Evolutionary conservation across 75 land plant genomes (phyloP).

Genomic region (Pinus tabuliformis): DNA sequence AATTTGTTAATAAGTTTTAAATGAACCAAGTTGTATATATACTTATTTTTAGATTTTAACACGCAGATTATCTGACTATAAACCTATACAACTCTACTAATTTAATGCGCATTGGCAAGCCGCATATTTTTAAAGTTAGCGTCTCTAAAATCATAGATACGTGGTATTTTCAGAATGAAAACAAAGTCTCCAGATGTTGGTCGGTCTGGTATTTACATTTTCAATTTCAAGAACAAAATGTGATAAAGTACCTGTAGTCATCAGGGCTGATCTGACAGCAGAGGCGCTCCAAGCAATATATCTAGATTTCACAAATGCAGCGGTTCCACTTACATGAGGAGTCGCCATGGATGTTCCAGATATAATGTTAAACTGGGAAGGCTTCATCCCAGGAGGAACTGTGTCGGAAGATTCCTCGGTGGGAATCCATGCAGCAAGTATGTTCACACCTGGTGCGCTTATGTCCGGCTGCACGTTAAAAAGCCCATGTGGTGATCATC

Average conservation of each 20-base stretch:
- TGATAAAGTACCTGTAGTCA: slow-evolving; percentile 58
- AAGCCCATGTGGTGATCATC: background rate
- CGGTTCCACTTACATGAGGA: slow-evolving; percentile 71
- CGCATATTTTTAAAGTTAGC: too few relatives aligned
- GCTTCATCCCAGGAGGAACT: slow-evolving; percentile 6
- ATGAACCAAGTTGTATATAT: too few relatives aligned
- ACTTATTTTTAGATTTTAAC: too few relatives aligned
- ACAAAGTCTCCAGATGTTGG: background rate
- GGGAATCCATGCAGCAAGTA: slow-evolving; percentile 42
- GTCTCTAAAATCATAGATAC: background rate
- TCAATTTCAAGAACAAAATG: background rate
- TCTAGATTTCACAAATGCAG: slow-evolving; percentile 51
- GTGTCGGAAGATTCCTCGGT: background rate
- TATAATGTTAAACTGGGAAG: slow-evolving; percentile 43
- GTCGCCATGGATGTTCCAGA: slow-evolving; percentile 88
- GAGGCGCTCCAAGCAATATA: slow-evolving; percentile 67
- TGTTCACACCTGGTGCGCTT: slow-evolving; percentile 57
- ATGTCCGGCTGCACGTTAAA: slow-evolving; percentile 57
- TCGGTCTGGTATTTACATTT: background rate
- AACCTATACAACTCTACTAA: too few relatives aligned
- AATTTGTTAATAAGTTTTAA: too few relatives aligned
- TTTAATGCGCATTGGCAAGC: too few relatives aligned
- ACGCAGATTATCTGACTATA: too few relatives aligned
- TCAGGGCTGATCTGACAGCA: slow-evolving; percentile 67
- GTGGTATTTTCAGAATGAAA: background rate